Conservation (phyloP, 805 yeast species). For the Candida hungchunana region DNA sequence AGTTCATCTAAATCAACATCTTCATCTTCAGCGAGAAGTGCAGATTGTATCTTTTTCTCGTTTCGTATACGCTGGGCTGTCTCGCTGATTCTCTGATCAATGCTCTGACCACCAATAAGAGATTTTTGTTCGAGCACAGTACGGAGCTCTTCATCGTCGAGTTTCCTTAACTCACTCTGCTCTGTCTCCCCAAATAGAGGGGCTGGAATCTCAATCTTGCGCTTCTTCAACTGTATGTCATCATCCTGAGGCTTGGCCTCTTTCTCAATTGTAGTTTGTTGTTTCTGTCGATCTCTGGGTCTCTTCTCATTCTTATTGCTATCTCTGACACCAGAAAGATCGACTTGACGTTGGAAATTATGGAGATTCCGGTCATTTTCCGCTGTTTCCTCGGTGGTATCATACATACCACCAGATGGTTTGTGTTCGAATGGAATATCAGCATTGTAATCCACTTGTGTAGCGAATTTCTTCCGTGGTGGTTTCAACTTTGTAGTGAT, state of each 20-base stretch:
- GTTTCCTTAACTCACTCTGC: conserved; percentile 13
- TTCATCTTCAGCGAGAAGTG: conserved; percentile 22
- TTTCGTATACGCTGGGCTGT: conserved; percentile 39
- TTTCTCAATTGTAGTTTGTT: conserved; percentile 21
- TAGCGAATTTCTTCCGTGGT: conserved; percentile 48
- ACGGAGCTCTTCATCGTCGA: conserved; percentile 12
- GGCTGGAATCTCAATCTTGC: conserved; percentile 30
- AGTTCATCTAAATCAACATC: conserved; percentile 6
- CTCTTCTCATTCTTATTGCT: conserved; percentile 30
- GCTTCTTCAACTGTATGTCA: conserved; percentile 12
- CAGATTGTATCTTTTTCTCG: conserved; percentile 33
- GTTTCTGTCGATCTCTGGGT: conserved; percentile 24
- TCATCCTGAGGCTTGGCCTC: conserved; percentile 8
- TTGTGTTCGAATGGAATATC: conserved; percentile 76
- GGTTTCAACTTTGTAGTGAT: conserved; percentile 46
- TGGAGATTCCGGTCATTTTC: conserved; percentile 34
- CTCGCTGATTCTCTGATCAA: conserved; percentile 17
- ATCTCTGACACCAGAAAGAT: conserved; percentile 40
- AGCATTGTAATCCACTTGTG: conserved; percentile 75
- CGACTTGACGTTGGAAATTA: conserved; percentile 42
- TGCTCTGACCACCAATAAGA: conserved; percentile 4
- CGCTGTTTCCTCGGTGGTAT: conserved; percentile 54
- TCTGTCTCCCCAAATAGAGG: conserved; percentile 29
- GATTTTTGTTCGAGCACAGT: conserved; percentile 9
- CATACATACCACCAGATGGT: conserved; percentile 67